Conservation (phyloP, 257 asterid species). For the Penstemon barbatus region DNA sequence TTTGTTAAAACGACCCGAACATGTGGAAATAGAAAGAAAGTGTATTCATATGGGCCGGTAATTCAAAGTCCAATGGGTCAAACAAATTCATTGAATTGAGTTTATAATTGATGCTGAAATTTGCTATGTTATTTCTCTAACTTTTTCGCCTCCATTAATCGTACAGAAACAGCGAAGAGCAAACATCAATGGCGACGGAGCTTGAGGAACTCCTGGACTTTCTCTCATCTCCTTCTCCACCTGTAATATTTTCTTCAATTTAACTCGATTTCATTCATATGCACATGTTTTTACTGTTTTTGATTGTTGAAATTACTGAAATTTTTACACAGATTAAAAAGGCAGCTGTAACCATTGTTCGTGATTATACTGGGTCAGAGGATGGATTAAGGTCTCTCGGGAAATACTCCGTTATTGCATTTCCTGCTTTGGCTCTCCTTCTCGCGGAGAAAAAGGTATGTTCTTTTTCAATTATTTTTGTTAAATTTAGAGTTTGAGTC, state of each 20-base stretch:
- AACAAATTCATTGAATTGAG: too few species aligned
- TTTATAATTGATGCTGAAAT: too few species aligned
- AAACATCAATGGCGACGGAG: slow-evolving; percentile 77
- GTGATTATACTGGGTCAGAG: slow-evolving; percentile 93
- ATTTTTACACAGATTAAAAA: slow-evolving; percentile 63
- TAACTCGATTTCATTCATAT: not conserved
- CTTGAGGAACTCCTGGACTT: slow-evolving; percentile 84
- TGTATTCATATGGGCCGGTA: too few species aligned
- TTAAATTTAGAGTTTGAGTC: not conserved
- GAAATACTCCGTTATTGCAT: slow-evolving; percentile 46
- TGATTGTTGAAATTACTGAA: not conserved
- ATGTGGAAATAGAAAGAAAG: too few species aligned
- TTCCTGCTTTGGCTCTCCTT: slow-evolving; percentile 65
- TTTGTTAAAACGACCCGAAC: too few species aligned
- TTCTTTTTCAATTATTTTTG: not conserved
- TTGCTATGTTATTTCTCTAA: too few species aligned
- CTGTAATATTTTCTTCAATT: slow-evolving; percentile 38
- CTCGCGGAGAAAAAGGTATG: slow-evolving; percentile 70
- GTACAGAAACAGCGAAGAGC: slow-evolving; percentile 17
- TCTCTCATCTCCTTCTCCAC: slow-evolving; percentile 78
- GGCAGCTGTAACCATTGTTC: slow-evolving; percentile 75
- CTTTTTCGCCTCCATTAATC: too few species aligned
- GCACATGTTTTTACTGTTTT: not conserved
- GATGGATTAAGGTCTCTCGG: slow-evolving; percentile 79
- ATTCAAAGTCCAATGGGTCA: too few species aligned